phyloP scores from a whole-genome alignment of 2,329 filamentous ascomycete species.

The Calycina herbarum region DNA sequence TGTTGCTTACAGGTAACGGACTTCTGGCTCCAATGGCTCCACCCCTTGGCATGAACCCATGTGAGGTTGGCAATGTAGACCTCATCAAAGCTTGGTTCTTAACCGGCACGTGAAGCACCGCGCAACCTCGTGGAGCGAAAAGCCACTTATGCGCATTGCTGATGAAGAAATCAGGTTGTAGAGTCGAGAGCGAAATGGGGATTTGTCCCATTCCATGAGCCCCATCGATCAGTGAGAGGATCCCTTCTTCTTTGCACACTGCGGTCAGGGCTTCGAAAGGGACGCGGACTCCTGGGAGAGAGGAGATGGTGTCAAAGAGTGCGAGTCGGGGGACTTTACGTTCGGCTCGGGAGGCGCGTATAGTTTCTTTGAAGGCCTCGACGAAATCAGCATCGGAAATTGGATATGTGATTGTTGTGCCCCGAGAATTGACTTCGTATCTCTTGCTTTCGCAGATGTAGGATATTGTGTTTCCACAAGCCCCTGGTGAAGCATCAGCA shows the following conservation, averaged over 20 bases:
- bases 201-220: slow-evolving; percentile 85
- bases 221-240: slow-evolving; percentile 73
- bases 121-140: slow-evolving; percentile 74
- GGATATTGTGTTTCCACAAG: slow-evolving; percentile 71
- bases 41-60: slow-evolving; percentile 63
- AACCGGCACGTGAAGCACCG: slow-evolving; percentile 74
- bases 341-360: slow-evolving; percentile 50
- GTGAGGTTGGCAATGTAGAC: slow-evolving; percentile 75
- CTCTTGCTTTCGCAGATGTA: slow-evolving; percentile 69
- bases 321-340: slow-evolving; percentile 68
- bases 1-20: slow-evolving; percentile 43
- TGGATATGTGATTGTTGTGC: slow-evolving; percentile 67
- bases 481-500: slow-evolving; percentile 34
- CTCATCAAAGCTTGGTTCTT: slow-evolving; percentile 76
- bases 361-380: slow-evolving; percentile 56
- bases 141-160: slow-evolving; percentile 94
- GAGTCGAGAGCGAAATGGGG: slow-evolving; percentile 60
- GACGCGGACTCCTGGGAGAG: slow-evolving; percentile 74
- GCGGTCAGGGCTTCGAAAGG: slow-evolving; percentile 70
- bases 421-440: slow-evolving; percentile 44
- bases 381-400: slow-evolving; percentile 68
- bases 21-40: slow-evolving; percentile 28
- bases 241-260: slow-evolving; percentile 63
- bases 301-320: slow-evolving; percentile 79
- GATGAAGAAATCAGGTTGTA: slow-evolving; percentile 84